Evolutionary conservation across 73 alveolate genomes (phyloP).

Genomic region (Stentor coeruleus): DNA sequence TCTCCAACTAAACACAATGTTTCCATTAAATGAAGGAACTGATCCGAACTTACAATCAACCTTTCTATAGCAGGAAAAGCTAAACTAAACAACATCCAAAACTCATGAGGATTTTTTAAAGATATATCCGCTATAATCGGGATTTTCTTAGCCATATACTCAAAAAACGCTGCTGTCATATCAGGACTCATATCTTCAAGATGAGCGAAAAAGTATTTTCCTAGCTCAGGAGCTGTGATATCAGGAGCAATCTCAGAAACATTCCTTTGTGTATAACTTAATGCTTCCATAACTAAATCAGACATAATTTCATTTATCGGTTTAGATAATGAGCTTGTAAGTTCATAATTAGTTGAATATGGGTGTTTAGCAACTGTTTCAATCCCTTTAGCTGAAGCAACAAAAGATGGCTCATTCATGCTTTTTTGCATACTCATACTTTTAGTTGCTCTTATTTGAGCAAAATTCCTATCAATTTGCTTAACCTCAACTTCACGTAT

Average conservation of each 20-base stretch:
- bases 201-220: constrained; percentile 3
- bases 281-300: neutral
- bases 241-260: neutral
- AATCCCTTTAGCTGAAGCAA: neutral
- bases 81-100: constrained; percentile 15
- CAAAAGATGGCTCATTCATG: neutral
- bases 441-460: constrained; percentile 57
- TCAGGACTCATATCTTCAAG: constrained; percentile 10
- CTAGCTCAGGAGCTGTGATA: neutral
- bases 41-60: neutral
- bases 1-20: constrained; percentile 14
- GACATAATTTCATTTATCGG: neutral
- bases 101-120: constrained; percentile 10
- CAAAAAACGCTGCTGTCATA: constrained; percentile 40
- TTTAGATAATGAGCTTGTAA: neutral
- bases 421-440: constrained; percentile 37
- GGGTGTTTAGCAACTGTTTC: neutral
- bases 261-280: neutral
- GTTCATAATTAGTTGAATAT: neutral
- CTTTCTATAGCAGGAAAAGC: constrained; percentile 7
- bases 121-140: neutral
- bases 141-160: constrained; percentile 41
- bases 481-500: constrained; percentile 48
- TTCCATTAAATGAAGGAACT: constrained; percentile 4
- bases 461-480: constrained; percentile 46